Evolutionary conservation across 306 rosid species (phyloP), one percentile per base, ranked within the genome.

Genomic region (Biancaea sappan): DNA sequence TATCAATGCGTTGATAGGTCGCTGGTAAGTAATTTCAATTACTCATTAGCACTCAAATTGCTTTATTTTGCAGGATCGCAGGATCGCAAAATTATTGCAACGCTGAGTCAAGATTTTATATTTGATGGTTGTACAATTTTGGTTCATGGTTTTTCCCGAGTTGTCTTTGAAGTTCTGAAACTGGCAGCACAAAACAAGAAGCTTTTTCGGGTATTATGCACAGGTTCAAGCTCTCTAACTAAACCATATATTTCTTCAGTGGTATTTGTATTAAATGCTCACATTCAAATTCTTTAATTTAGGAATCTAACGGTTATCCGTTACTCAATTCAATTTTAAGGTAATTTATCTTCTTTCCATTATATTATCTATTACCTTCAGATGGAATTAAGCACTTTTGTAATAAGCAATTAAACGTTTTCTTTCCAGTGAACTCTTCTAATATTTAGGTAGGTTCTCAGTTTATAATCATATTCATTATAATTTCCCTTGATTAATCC

Each of bases 101-200:
- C 89, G 88, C 89, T 93, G 44, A 81, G 97, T 77, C 97, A 93
- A 75, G 98, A 93, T 78, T 93, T 91, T 66, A 86, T 93, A 74
- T 87, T 86, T 79, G 91, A 88, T 74, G 98, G 98, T 19, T 93
- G 93, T 63, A 93, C 97, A 18, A 93, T 93, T 76, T 85, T 93
- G 85, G 98, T 93, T 52, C 98, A 93, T 58, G 98, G 98, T 67
- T 93, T 89, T 66, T 93, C 98, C 14, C 79, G 96, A 82, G 97
- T 93, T 63, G 97, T 93, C 53, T 70, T 93, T 29, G 92, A 93
- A 85, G 84, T 89, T 66, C 82, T 93, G 56, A 91, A 88, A 84
- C 77, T 88, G 41, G 97, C 98, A 8, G 96, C 98, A 6, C 88
- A 89, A 71, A 85, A 80, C 77, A 93, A 91, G 78, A 93, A 89